Evolutionary conservation across 1,284 basidiomycete genomes (phyloP).

Genomic region (Exobasidium rhododendri): DNA sequence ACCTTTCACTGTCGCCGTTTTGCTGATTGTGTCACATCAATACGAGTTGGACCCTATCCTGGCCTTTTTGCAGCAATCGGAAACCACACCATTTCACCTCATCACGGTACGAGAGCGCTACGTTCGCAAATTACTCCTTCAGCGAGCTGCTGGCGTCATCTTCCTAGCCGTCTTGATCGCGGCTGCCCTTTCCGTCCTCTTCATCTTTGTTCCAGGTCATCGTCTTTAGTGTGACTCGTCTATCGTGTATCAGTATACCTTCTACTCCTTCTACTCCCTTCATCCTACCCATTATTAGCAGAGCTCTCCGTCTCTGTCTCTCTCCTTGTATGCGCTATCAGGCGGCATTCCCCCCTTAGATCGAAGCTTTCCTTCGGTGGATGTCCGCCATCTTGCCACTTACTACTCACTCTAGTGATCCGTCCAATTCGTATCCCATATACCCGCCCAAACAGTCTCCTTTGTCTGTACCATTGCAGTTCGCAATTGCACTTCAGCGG

Average conservation of each 20-base stretch:
- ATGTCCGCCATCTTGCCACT: too few species aligned
- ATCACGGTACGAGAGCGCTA: conserved; percentile 85
- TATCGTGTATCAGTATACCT: not conserved
- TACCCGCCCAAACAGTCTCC: too few species aligned
- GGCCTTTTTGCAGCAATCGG: conserved; percentile 56
- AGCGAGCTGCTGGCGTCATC: conserved; percentile 77
- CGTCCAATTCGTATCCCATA: too few species aligned
- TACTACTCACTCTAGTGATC: too few species aligned
- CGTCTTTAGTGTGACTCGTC: conserved; percentile 4
- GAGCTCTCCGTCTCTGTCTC: not conserved
- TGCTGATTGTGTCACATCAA: conserved; percentile 86
- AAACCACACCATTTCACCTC: conserved; percentile 75
- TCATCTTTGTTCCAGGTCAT: conserved; percentile 81
- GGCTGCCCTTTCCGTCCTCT: conserved; percentile 75
- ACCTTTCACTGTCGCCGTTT: conserved; percentile 83
- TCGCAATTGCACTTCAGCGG: too few species aligned
- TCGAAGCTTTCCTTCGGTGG: too few species aligned
- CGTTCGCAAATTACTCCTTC: conserved; percentile 79
- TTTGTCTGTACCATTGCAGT: too few species aligned
- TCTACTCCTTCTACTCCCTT: not conserved
- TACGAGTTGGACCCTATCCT: conserved; percentile 90
- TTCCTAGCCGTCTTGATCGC: conserved; percentile 67
- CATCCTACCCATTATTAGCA: not conserved
- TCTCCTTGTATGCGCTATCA: too few species aligned
- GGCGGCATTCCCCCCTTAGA: too few species aligned